These are phyloP conservation scores for Boletus rex-veris DNA, from an alignment of 768 basidiomycete species.

Conservation along the genomic window DNA sequence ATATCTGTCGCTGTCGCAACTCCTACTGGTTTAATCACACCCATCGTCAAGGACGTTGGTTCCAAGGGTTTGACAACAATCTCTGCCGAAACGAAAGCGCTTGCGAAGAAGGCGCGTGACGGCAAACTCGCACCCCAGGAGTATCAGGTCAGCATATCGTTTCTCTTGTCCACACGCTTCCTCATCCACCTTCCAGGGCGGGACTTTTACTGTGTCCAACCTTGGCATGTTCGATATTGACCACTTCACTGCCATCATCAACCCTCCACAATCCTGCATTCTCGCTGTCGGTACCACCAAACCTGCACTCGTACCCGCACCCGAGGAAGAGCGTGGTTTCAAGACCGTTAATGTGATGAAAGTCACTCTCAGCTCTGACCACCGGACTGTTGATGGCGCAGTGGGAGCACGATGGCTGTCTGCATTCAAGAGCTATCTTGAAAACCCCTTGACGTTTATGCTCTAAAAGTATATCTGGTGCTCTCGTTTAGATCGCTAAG, in stretches of 20 bases:
- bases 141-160: constrained; percentile 70
- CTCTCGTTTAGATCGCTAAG: background rate
- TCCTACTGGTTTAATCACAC: constrained; percentile 92
- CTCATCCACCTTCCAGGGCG: constrained; percentile 54
- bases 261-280: constrained; percentile 97
- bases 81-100: constrained; percentile 85
- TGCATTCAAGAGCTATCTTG: constrained; percentile 93
- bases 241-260: constrained; percentile 99
- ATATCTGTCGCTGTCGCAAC: constrained; percentile 97
- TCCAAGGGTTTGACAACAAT: constrained; percentile 90
- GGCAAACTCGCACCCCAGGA: constrained; percentile 93
- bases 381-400: constrained; percentile 95
- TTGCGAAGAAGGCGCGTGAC: constrained; percentile 95
- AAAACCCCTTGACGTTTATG: constrained; percentile 97
- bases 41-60: constrained; percentile 92
- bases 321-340: constrained; percentile 91
- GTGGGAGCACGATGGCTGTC: constrained; percentile 89
- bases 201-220: constrained; percentile 98
- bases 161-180: background rate
- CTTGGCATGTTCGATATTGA: constrained; percentile 96
- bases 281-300: constrained; percentile 89
- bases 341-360: constrained; percentile 92
- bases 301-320: constrained; percentile 82
- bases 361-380: constrained; percentile 92
- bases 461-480: constrained; percentile 46